Percentiles rank a stretch among this genome's conserved stretches.
Evolutionary conservation across 306 rosid species (phyloP).

Genomic region (Quercus parvula): DNA sequence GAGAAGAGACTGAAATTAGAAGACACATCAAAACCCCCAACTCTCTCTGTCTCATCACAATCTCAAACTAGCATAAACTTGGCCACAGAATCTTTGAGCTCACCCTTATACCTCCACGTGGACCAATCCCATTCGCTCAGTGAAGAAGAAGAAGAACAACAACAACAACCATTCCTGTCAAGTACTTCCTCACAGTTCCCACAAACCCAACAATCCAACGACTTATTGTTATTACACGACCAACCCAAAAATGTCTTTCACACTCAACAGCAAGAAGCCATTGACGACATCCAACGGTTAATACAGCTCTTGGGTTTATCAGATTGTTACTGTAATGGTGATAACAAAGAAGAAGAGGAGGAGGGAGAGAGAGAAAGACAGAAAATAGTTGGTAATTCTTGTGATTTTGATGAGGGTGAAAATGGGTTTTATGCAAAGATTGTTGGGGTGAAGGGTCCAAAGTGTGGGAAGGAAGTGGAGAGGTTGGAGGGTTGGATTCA

Average conservation of each 20-base stretch:
- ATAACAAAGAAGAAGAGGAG: constrained; percentile 2
- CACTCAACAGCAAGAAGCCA: constrained; percentile 2
- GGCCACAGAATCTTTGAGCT: constrained; percentile 40
- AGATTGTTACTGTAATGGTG: background rate
- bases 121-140: constrained; percentile 25
- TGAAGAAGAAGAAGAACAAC: constrained; percentile 14
- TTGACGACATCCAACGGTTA: constrained; percentile 52
- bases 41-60: constrained; percentile 2
- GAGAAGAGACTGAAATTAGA: constrained; percentile 80
- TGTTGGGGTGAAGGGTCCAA: constrained; percentile 79
- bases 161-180: constrained; percentile 67
- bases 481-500: constrained; percentile 83
- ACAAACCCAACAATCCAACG: constrained; percentile 12
- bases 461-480: constrained; percentile 65
- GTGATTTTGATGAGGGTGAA: constrained; percentile 46
- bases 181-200: constrained; percentile 40
- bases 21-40: constrained; percentile 7
- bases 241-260: constrained; percentile 9
- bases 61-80: constrained; percentile 11
- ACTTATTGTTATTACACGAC: background rate
- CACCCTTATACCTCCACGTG: constrained; percentile 52
- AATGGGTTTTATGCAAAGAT: constrained; percentile 77
- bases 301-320: constrained; percentile 57
- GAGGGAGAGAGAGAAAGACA: background rate
- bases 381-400: constrained; percentile 32